Evolutionary conservation across 345 rosid genomes (phyloP).

Genomic region (Populus pruinosa): DNA sequence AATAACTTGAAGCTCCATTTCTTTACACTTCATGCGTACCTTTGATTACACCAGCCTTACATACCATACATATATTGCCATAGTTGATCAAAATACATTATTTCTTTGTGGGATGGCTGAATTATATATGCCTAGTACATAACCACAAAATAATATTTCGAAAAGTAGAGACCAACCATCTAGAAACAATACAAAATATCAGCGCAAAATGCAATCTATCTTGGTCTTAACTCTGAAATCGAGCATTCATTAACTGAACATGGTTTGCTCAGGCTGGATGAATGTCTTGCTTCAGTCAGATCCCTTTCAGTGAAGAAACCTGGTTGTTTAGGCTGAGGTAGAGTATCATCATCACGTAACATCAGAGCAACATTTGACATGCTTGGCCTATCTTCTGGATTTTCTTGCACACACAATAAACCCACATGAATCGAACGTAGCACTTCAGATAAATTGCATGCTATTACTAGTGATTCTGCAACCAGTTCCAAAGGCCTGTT

Average conservation of each 20-base stretch:
- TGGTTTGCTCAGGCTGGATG: background rate
- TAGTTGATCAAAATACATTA: too few relatives aligned
- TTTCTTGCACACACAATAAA: background rate
- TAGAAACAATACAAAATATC: too few relatives aligned
- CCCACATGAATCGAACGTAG: background rate
- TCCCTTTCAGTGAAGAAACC: background rate
- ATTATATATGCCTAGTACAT: too few relatives aligned
- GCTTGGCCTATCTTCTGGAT: background rate
- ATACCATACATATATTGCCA: too few relatives aligned
- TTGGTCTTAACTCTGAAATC: background rate
- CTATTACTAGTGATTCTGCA: background rate
- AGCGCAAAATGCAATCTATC: background rate
- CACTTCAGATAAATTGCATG: background rate
- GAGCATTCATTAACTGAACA: background rate
- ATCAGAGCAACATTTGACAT: background rate
- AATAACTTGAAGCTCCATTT: too few relatives aligned
- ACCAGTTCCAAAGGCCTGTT: background rate
- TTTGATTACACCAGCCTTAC: too few relatives aligned
- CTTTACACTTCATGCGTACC: too few relatives aligned
- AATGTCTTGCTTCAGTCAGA: background rate
- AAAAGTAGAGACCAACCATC: too few relatives aligned
- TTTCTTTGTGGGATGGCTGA: too few relatives aligned
- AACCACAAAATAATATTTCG: too few relatives aligned
- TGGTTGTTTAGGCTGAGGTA: slow-evolving; percentile 1
- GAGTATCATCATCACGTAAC: background rate